A percentile compares a stretch with the other conserved stretches of the same genome.
Evolutionary conservation across 495 filamentous ascomycete genomes (phyloP).

Genomic region (Chaetomium fimeti): DNA sequence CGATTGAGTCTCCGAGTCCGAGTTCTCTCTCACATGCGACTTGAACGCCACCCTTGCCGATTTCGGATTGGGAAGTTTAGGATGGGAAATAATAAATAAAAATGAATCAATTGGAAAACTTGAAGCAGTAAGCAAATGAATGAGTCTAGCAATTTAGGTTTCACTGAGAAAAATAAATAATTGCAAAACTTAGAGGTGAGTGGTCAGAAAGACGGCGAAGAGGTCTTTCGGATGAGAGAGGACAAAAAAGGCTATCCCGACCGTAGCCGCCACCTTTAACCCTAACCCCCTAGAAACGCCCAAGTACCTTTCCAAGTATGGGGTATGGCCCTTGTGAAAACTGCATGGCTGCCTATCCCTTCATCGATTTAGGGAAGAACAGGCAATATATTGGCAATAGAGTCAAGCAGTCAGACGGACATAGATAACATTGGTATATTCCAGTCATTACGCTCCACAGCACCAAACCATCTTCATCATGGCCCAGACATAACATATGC

Average conservation of each 20-base stretch:
- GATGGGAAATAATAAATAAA: neutral
- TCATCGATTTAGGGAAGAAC: no score
- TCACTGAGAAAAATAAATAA: neutral
- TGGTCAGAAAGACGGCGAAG: neutral
- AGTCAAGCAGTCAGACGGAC: neutral
- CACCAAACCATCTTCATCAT: neutral
- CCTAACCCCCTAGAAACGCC: constrained; percentile 8
- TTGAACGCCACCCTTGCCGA: neutral
- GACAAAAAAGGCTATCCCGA: neutral
- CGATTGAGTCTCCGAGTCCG: neutral
- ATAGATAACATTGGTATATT: neutral
- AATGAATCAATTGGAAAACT: neutral
- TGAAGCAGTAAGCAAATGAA: neutral
- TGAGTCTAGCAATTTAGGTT: neutral
- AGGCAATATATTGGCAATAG: neutral
- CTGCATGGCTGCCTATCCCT: no score
- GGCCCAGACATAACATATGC: neutral
- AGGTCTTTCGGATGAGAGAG: neutral
- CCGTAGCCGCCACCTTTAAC: neutral
- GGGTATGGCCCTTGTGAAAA: no score
- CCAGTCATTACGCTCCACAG: neutral
- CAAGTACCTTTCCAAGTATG: no score
- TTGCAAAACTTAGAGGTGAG: neutral
- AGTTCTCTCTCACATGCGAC: neutral
- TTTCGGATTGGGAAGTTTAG: neutral